Evolutionary conservation across 768 basidiomycete genomes (phyloP).

Genomic region (Pisolithus marmoratus): DNA sequence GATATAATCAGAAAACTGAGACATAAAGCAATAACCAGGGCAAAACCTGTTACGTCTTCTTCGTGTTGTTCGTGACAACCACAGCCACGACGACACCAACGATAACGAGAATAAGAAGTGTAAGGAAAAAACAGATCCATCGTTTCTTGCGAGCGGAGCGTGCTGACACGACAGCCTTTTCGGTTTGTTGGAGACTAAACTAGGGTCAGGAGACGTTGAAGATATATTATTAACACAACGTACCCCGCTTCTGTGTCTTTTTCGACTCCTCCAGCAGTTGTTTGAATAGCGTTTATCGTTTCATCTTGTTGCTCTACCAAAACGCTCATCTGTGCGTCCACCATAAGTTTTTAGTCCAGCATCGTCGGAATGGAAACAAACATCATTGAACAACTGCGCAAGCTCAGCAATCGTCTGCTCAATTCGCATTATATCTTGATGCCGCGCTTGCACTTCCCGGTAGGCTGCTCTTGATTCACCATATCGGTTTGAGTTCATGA

Average conservation of each 20-base stretch:
- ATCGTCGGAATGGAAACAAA: conserved; percentile 29
- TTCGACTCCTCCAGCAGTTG: conserved; percentile 66
- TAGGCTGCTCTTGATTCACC: conserved; percentile 88
- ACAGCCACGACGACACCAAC: conserved; percentile 58
- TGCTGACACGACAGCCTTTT: conserved; percentile 82
- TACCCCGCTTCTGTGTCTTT: conserved; percentile 86
- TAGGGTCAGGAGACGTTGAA: conserved; percentile 2
- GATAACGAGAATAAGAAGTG: conserved; percentile 60
- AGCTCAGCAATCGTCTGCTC: conserved; percentile 90
- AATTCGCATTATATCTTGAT: conserved; percentile 93
- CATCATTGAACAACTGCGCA: conserved; percentile 94
- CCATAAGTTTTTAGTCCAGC: background rate
- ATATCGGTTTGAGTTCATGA: conserved; percentile 87
- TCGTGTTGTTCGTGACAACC: conserved; percentile 43
- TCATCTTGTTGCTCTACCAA: conserved; percentile 95
- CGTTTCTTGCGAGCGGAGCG: conserved; percentile 89
- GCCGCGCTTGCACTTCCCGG: conserved; percentile 94
- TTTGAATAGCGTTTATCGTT: conserved; percentile 75
- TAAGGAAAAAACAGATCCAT: conserved; percentile 91
- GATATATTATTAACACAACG: conserved; percentile 12
- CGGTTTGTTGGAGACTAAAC: conserved; percentile 70
- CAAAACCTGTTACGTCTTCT: conserved; percentile 19
- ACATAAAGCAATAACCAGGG: background rate
- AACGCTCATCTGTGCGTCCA: conserved; percentile 71
- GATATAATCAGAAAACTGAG: background rate